A percentile compares a stretch with the other conserved stretches of the same genome.
Conservation (phyloP, 768 basidiomycete species). For the Lanmaoa rubissima region DNA sequence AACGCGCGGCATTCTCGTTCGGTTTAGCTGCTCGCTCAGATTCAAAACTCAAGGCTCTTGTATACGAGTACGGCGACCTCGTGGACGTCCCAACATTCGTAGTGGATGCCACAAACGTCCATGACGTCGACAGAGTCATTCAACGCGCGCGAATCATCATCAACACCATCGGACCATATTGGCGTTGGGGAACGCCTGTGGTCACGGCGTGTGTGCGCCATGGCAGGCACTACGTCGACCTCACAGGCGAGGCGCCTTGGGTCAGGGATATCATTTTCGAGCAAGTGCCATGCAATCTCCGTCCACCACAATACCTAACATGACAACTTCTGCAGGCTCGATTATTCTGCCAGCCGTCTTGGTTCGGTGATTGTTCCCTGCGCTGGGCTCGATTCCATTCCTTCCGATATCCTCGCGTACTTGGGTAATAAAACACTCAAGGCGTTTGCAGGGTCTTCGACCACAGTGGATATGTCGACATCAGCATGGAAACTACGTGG, state of each 20-base stretch:
- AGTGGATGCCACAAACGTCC: constrained; percentile 57
- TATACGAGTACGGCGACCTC: constrained; percentile 42
- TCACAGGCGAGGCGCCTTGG: constrained; percentile 74
- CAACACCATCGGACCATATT: constrained; percentile 76
- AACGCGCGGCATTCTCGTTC: constrained; percentile 59
- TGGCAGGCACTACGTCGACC: constrained; percentile 83
- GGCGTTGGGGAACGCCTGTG: constrained; percentile 68
- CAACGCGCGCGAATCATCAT: constrained; percentile 64
- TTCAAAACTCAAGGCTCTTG: constrained; percentile 54
- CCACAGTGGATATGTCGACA: constrained; percentile 52
- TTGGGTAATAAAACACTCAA: constrained; percentile 71
- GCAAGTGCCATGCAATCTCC: constrained; percentile 37
- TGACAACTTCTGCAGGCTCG: constrained; percentile 47
- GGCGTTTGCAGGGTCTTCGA: constrained; percentile 34
- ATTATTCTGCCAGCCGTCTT: constrained; percentile 67
- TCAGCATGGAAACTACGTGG: constrained; percentile 44
- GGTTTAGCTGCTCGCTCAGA: constrained; percentile 69
- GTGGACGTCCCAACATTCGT: constrained; percentile 45
- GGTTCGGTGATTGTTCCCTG: constrained; percentile 76
- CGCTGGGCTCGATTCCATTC: constrained; percentile 76
- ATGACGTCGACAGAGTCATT: constrained; percentile 57
- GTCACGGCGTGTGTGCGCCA: constrained; percentile 75
- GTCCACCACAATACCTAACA: constrained; percentile 4
- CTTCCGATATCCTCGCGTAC: constrained; percentile 68
- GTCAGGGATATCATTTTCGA: constrained; percentile 57